These are phyloP conservation scores for Naematelia encephala DNA, from an alignment of 768 basidiomycete species.

Conservation along the genomic window DNA sequence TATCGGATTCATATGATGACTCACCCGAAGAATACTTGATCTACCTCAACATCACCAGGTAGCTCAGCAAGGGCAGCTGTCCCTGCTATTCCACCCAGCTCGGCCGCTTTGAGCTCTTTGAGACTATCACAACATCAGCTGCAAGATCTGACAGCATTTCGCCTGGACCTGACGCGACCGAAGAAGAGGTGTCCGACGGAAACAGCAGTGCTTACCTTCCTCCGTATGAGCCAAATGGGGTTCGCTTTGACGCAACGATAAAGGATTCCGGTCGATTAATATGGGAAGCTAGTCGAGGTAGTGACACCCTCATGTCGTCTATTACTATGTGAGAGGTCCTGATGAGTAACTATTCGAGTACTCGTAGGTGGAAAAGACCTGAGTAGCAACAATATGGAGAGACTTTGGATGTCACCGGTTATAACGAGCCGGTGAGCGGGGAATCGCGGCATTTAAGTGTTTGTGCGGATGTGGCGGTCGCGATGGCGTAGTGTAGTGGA, in stretches of 20 bases:
- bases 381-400: too few relatives aligned
- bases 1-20: constrained; percentile 11
- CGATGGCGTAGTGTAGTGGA: background rate
- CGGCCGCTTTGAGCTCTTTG: constrained; percentile 48
- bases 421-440: background rate
- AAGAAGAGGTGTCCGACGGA: too few relatives aligned
- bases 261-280: constrained; percentile 29
- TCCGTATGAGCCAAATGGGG: constrained; percentile 53
- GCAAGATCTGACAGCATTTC: too few relatives aligned
- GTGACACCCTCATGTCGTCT: constrained; percentile 22
- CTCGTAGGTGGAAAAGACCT: background rate
- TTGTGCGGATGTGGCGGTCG: background rate
- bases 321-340: background rate
- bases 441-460: background rate
- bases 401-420: background rate
- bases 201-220: constrained; percentile 42
- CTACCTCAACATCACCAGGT: constrained; percentile 49
- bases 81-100: constrained; percentile 52
- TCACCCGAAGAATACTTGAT: constrained; percentile 53
- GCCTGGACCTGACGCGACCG: too few relatives aligned
- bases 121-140: constrained; percentile 21
- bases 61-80: constrained; percentile 52
- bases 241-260: constrained; percentile 50
- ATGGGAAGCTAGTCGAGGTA: constrained; percentile 28
- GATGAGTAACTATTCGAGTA: background rate